Evolutionary conservation across 2,329 filamentous ascomycete genomes (phyloP).

Genomic region (Elsinoe arachidis): DNA sequence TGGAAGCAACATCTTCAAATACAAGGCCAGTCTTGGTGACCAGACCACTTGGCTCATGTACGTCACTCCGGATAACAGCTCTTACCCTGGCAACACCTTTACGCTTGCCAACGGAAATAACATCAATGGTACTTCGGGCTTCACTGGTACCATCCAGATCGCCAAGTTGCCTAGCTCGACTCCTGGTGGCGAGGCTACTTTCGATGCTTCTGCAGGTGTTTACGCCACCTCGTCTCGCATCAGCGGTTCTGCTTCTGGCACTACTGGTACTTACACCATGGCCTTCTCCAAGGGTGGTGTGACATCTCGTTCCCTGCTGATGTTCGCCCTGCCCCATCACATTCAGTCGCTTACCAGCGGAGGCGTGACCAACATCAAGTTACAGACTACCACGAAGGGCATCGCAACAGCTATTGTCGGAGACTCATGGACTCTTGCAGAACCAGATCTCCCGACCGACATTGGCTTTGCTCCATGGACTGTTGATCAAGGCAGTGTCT

Average conservation of each 20-base stretch:
- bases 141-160: constrained; percentile 72
- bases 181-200: constrained; percentile 53
- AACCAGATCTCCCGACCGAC: constrained; percentile 59
- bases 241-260: constrained; percentile 52
- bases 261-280: constrained; percentile 63
- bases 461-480: constrained; percentile 78
- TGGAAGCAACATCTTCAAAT: constrained; percentile 64
- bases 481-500: constrained; percentile 35
- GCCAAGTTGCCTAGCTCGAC: constrained; percentile 57
- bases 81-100: constrained; percentile 52
- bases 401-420: constrained; percentile 62
- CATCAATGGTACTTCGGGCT: constrained; percentile 57
- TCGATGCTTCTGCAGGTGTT: constrained; percentile 67
- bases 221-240: constrained; percentile 60
- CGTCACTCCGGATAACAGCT: constrained; percentile 48
- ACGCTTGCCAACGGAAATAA: constrained; percentile 57
- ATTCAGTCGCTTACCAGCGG: constrained; percentile 59
- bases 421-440: constrained; percentile 68
- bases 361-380: constrained; percentile 43
- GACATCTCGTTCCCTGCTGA: constrained; percentile 53
- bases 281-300: constrained; percentile 64
- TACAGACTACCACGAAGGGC: constrained; percentile 82
- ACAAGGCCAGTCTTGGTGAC: constrained; percentile 63
- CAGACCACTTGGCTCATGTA: constrained; percentile 71
- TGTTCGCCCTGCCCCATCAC: constrained; percentile 87